These are phyloP conservation scores for Scedosporium boydii DNA, from an alignment of 2,329 filamentous ascomycete genomes.

Conservation along the genomic window DNA sequence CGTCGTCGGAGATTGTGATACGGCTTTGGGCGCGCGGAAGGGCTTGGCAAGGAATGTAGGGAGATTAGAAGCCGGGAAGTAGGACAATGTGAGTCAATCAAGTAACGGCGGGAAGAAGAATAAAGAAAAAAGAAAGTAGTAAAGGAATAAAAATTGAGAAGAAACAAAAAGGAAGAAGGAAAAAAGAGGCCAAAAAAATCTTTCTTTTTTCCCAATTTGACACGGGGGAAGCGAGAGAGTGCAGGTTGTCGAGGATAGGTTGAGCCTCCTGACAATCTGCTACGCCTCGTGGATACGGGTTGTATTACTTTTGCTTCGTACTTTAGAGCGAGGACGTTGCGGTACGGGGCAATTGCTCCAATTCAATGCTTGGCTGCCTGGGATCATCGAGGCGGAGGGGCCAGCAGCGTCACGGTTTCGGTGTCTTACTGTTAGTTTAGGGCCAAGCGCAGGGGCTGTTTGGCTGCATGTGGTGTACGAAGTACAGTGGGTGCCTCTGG, in stretches of 20 bases:
- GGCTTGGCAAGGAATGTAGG: not conserved
- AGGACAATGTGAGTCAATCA: not conserved
- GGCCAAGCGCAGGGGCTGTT: too few relatives aligned
- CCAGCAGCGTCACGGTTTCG: too few relatives aligned
- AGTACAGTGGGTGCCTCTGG: not conserved
- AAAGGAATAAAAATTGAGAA: not conserved
- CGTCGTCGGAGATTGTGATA: not conserved
- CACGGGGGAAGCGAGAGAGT: not conserved
- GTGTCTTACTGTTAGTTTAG: too few relatives aligned
- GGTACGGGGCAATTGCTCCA: not conserved
- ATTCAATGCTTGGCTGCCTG: too few relatives aligned
- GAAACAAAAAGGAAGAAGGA: not conserved
- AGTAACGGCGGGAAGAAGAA: not conserved
- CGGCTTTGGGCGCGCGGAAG: not conserved
- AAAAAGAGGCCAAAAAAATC: not conserved
- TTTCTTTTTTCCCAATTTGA: not conserved
- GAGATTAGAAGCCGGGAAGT: not conserved
- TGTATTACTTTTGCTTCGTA: not conserved
- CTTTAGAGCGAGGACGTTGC: not conserved
- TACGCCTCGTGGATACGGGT: not conserved
- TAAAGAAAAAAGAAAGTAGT: not conserved
- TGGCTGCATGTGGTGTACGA: not conserved
- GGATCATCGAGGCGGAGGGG: too few relatives aligned
- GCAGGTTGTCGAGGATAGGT: not conserved
- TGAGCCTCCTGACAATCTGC: slow-evolving; percentile 1